phyloP scores from a whole-genome alignment of 345 rosid species.

The Camelina sativa region DNA sequence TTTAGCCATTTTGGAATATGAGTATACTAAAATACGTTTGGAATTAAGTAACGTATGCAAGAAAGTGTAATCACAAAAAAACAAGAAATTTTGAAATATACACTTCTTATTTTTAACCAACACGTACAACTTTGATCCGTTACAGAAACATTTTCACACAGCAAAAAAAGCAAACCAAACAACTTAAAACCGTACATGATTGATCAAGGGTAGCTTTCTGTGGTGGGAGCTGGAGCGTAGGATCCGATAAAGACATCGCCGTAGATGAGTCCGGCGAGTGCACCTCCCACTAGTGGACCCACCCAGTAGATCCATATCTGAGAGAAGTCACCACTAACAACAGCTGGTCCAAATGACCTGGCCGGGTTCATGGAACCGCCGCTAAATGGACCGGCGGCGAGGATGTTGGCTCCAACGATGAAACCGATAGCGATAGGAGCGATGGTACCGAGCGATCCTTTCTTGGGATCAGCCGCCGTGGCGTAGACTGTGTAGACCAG shows the following conservation, averaged over 20 bases:
- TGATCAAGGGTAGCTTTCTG: conserved; percentile 39
- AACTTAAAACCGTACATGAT: neutral
- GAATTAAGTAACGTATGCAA: too few species aligned
- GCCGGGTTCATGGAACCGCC: conserved; percentile 98
- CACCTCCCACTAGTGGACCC: conserved; percentile 85
- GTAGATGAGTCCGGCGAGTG: conserved; percentile 76
- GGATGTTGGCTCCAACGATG: conserved; percentile 87
- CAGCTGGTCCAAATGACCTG: conserved; percentile 85
- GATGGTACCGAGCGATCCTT: conserved; percentile 68
- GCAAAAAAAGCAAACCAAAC: neutral
- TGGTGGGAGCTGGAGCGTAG: conserved; percentile 42
- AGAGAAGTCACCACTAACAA: conserved; percentile 70
- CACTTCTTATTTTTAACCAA: conserved; percentile 25
- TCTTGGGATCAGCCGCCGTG: conserved; percentile 83
- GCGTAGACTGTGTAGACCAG: conserved; percentile 89
- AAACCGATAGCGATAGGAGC: conserved; percentile 93
- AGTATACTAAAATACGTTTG: too few species aligned
- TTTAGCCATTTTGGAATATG: too few species aligned
- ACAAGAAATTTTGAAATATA: neutral
- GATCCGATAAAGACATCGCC: conserved; percentile 69
- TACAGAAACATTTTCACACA: conserved; percentile 34
- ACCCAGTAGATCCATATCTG: conserved; percentile 83
- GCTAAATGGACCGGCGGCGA: conserved; percentile 91
- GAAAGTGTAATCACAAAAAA: neutral
- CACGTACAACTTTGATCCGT: conserved; percentile 11